These are phyloP conservation scores for Rhodosporidiobolus odoratus DNA, from an alignment of 768 basidiomycete genomes.

Conservation along the genomic window DNA sequence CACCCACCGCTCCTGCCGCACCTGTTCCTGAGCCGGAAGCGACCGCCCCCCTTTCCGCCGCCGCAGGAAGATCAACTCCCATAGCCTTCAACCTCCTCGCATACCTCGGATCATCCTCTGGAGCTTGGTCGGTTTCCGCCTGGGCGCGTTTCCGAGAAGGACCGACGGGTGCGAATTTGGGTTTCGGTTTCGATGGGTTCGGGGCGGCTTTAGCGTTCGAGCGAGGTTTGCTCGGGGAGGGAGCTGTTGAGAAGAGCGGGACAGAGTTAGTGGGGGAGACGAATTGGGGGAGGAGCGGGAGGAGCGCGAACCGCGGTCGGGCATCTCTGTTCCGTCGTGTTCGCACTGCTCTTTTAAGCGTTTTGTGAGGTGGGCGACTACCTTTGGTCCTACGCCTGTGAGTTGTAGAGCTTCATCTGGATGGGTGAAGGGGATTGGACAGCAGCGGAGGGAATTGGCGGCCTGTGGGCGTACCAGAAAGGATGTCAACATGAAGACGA, in stretches of 20 bases:
- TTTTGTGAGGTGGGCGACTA: background rate
- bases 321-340: conserved; percentile 5
- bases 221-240: background rate
- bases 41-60: too few species aligned
- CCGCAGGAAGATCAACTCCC: background rate
- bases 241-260: background rate
- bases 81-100: conserved; percentile 4
- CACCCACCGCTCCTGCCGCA: too few species aligned
- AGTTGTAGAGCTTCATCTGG: conserved; percentile 21
- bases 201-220: background rate
- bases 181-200: conserved; percentile 1
- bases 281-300: background rate
- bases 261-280: background rate
- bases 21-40: too few species aligned
- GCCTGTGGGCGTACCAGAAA: conserved; percentile 6
- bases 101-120: conserved; percentile 2
- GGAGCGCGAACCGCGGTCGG: conserved; percentile 21
- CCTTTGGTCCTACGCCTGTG: conserved; percentile 17
- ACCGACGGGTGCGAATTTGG: background rate
- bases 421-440: conserved; percentile 16
- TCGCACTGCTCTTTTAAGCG: conserved; percentile 5
- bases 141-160: too few species aligned
- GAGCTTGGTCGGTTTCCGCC: too few species aligned
- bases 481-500: background rate
- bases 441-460: conserved; percentile 9